A percentile compares a stretch with the other conserved stretches of the same genome.
Conservation (phyloP, 352 stramenopile genomes). For the Globisporangium sylvaticum region DNA sequence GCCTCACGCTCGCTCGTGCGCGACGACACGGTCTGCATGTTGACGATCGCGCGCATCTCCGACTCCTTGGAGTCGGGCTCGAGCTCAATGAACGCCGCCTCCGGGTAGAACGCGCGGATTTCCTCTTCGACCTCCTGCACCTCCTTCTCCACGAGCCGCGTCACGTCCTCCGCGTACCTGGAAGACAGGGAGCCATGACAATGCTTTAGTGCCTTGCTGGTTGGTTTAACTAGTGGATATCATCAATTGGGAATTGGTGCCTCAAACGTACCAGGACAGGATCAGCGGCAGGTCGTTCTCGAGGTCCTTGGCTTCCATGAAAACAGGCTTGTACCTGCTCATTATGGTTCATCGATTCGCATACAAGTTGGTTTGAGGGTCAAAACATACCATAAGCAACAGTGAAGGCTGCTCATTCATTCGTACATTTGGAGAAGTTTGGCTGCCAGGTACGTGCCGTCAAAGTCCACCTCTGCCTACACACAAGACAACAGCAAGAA, state of each 20-base stretch:
- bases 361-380: not conserved
- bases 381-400: not conserved
- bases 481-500: constrained; percentile 7
- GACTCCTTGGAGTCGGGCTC: constrained; percentile 93
- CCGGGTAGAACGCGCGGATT: constrained; percentile 91
- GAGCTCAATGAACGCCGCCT: constrained; percentile 96
- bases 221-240: no score
- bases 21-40: constrained; percentile 77
- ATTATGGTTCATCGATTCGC: not conserved
- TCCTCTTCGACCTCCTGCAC: constrained; percentile 94
- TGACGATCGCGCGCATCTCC: constrained; percentile 80
- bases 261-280: constrained; percentile 91
- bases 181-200: not conserved
- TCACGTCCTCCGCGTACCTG: constrained; percentile 94
- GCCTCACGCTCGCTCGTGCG: constrained; percentile 83
- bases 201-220: not conserved
- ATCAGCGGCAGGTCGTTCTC: constrained; percentile 93
- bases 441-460: constrained; percentile 96
- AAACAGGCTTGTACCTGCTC: constrained; percentile 90
- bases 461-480: constrained; percentile 97
- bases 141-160: constrained; percentile 93
- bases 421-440: constrained; percentile 87
- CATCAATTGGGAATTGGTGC: no score
- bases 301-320: constrained; percentile 86
- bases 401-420: not conserved